These are phyloP conservation scores for Acacia acuminata DNA, from an alignment of 306 rosid genomes.

Conservation along the genomic window DNA sequence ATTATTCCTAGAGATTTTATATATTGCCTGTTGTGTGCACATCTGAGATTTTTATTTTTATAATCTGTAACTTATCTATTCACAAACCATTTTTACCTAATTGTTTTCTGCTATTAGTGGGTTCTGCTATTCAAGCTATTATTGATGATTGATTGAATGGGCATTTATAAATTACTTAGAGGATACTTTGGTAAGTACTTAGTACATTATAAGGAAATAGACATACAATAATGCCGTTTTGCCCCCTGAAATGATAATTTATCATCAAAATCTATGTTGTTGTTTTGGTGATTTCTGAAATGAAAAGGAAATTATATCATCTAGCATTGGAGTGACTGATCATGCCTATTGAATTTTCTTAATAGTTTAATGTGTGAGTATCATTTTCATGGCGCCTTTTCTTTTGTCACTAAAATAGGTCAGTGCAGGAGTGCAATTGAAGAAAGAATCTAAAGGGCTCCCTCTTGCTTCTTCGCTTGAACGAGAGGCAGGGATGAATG, in stretches of 20 bases:
- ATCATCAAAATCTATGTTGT: neutral
- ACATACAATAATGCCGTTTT: neutral
- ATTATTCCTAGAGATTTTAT: neutral
- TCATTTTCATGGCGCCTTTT: conserved; percentile 24
- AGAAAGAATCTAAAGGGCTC: conserved; percentile 55
- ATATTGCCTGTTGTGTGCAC: neutral
- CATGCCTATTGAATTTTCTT: conserved; percentile 15
- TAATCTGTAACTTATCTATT: neutral
- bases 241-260: neutral
- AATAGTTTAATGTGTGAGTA: neutral
- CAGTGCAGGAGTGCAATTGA: conserved; percentile 68
- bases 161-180: neutral
- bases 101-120: neutral
- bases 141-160: conserved; percentile 18
- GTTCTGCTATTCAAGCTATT: conserved; percentile 2
- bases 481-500: conserved; percentile 61
- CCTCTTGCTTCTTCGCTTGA: conserved; percentile 53
- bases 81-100: neutral
- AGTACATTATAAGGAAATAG: neutral
- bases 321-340: conserved; percentile 15
- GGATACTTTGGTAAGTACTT: conserved; percentile 17
- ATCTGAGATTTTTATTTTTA: neutral
- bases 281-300: conserved; percentile 9
- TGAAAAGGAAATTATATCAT: neutral
- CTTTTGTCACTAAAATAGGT: conserved; percentile 49